A percentile compares a stretch with the other conserved stretches of the same genome.
Conservation (phyloP, 176 grass and related monocot genomes). For the Oropetium thomaeum region DNA sequence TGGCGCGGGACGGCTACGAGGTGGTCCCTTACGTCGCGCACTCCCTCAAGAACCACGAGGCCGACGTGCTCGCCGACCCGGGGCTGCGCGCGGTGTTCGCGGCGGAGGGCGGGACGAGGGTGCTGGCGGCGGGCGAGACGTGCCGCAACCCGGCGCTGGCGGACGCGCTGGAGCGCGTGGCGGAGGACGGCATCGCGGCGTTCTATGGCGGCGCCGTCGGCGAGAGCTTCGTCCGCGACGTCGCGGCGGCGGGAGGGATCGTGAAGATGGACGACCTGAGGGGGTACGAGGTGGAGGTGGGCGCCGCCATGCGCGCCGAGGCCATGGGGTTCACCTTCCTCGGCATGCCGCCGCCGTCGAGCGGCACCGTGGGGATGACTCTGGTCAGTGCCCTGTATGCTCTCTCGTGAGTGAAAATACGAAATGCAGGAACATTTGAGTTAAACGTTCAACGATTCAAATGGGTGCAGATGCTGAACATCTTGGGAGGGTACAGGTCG, state of each 20-base stretch:
- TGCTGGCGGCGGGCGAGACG: conserved; percentile 53
- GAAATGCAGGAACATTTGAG: no score
- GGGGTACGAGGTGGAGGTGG: conserved; percentile 49
- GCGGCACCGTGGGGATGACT: conserved; percentile 66
- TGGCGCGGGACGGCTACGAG: conserved; percentile 64
- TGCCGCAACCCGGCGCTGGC: conserved; percentile 79
- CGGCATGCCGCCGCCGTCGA: conserved; percentile 89
- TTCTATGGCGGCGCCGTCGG: conserved; percentile 68
- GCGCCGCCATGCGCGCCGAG: conserved; percentile 40
- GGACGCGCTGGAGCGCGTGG: conserved; percentile 45
- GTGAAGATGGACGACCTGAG: conserved; percentile 56
- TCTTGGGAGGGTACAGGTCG: conserved; percentile 67
- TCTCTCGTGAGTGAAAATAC: no score
- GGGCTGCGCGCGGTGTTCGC: conserved; percentile 71
- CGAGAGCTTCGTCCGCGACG: conserved; percentile 47
- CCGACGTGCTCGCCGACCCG: conserved; percentile 59
- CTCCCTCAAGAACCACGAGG: conserved; percentile 30
- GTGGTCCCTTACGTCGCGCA: conserved; percentile 44
- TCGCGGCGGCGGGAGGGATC: conserved; percentile 53
- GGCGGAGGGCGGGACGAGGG: conserved; percentile 37
- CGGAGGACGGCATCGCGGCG: conserved; percentile 43
- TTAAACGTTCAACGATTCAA: neutral
- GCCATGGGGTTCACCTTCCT: conserved; percentile 77
- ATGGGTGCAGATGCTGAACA: conserved; percentile 52
- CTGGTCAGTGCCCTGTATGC: conserved; percentile 52